Percentiles rank a stretch among this genome's conserved stretches.
Conservation (phyloP, 2,329 filamentous ascomycete species). For the Leptodontidium sp. region DNA sequence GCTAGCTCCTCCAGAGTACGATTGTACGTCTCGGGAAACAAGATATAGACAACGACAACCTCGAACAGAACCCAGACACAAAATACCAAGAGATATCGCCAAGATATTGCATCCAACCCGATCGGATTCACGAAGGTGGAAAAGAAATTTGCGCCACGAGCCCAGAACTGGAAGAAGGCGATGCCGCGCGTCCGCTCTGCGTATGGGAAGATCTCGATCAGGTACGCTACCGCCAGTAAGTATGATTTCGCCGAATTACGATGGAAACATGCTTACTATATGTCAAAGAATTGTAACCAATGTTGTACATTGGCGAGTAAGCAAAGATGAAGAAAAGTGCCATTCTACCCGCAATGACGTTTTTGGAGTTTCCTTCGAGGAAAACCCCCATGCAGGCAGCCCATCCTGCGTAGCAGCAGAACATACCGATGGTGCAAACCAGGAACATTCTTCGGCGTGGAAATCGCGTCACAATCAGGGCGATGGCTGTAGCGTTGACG, state of each 20-base stretch:
- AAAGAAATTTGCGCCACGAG: slow-evolving; percentile 56
- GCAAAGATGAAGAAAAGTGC: slow-evolving; percentile 64
- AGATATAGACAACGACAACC: slow-evolving; percentile 52
- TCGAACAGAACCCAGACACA: slow-evolving; percentile 54
- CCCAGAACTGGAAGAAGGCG: slow-evolving; percentile 46
- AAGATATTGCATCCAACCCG: slow-evolving; percentile 51
- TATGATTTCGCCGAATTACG: background rate
- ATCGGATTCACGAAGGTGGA: slow-evolving; percentile 57
- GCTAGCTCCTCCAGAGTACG: slow-evolving; percentile 56
- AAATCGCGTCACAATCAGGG: slow-evolving; percentile 54
- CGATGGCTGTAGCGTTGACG: slow-evolving; percentile 52
- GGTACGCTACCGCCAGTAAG: slow-evolving; percentile 52
- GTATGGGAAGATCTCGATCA: slow-evolving; percentile 67
- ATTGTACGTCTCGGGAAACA: slow-evolving; percentile 55
- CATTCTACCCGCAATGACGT: slow-evolving; percentile 36
- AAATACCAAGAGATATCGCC: slow-evolving; percentile 55
- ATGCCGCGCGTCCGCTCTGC: slow-evolving; percentile 46
- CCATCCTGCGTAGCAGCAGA: slow-evolving; percentile 62
- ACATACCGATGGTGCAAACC: slow-evolving; percentile 61
- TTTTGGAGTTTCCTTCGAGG: slow-evolving; percentile 47
- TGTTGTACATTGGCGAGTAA: slow-evolving; percentile 67
- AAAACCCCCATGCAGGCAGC: slow-evolving; percentile 57
- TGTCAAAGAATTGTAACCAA: slow-evolving; percentile 72
- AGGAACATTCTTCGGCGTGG: slow-evolving; percentile 59
- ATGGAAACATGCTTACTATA: slow-evolving; percentile 55